phyloP scores from a whole-genome alignment of 805 yeast species.

The Candida loeiensis region DNA sequence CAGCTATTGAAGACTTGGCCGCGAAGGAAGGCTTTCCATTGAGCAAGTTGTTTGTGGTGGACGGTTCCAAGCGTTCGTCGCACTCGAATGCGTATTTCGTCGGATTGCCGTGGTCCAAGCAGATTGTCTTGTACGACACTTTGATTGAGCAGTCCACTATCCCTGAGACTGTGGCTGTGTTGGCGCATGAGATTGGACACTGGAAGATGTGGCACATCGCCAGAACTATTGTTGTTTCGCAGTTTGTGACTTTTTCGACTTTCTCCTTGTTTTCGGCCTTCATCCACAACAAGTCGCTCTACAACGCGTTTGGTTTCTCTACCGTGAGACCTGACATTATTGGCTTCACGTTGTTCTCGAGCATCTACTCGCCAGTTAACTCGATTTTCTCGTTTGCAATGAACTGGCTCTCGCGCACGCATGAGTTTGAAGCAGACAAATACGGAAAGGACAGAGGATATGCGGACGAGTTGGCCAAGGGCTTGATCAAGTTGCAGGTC shows the following conservation, averaged over 20 bases:
- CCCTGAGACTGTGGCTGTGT: constrained; percentile 84
- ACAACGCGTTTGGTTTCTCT: constrained; percentile 71
- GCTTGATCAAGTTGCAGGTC: constrained; percentile 70
- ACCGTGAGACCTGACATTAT: constrained; percentile 65
- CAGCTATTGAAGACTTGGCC: constrained; percentile 79
- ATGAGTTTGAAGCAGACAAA: constrained; percentile 91
- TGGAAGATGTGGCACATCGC: constrained; percentile 90
- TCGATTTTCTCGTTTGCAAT: constrained; percentile 60
- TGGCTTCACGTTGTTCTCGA: constrained; percentile 78
- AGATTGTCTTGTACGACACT: constrained; percentile 91
- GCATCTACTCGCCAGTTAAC: constrained; percentile 79
- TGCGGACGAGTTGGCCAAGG: constrained; percentile 58
- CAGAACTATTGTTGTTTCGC: constrained; percentile 63
- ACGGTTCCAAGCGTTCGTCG: constrained; percentile 94
- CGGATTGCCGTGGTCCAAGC: constrained; percentile 96
- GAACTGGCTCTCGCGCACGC: constrained; percentile 74
- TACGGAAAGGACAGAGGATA: constrained; percentile 82
- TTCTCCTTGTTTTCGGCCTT: constrained; percentile 78
- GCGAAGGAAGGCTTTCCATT: constrained; percentile 77
- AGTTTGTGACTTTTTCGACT: constrained; percentile 58
- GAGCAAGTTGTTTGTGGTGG: constrained; percentile 80
- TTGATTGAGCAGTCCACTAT: constrained; percentile 74
- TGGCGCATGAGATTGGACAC: constrained; percentile 99
- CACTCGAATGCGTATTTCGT: constrained; percentile 96
- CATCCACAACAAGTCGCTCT: constrained; percentile 74